Conservation (phyloP, 305 asterid species). For the Coffea humblotiana region DNA sequence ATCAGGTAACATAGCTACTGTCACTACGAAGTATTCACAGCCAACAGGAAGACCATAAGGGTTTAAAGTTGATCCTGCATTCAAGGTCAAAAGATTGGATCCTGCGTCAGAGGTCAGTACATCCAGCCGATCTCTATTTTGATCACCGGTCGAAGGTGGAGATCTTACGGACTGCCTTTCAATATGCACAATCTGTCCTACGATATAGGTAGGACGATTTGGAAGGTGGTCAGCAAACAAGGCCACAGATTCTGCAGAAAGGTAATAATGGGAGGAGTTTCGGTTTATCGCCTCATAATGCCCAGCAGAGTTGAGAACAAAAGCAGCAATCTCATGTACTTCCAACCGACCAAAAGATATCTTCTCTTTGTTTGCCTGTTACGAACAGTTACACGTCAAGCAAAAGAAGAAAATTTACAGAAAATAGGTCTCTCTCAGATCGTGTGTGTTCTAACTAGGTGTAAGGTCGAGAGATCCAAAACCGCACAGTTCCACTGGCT, state of each 20-base stretch:
- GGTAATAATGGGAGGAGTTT: constrained; percentile 67
- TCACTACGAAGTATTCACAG: constrained; percentile 88
- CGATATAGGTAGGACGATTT: constrained; percentile 61
- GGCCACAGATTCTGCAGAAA: constrained; percentile 89
- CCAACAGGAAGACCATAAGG: constrained; percentile 81
- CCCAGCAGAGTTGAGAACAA: constrained; percentile 72
- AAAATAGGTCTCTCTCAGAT: neutral
- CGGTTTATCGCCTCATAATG: constrained; percentile 84
- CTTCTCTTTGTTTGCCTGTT: constrained; percentile 83
- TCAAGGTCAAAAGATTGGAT: constrained; percentile 42
- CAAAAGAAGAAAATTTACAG: neutral
- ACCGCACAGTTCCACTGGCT: neutral
- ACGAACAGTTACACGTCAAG: neutral
- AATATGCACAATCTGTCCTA: constrained; percentile 93
- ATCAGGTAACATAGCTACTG: constrained; percentile 95
- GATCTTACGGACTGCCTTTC: constrained; percentile 67
- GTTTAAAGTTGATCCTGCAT: constrained; percentile 45
- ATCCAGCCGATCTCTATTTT: constrained; percentile 39
- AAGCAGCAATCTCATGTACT: constrained; percentile 88
- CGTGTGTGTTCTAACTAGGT: neutral
- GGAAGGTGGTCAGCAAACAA: constrained; percentile 74
- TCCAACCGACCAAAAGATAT: constrained; percentile 73
- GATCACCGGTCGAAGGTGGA: constrained; percentile 36
- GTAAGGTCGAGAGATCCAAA: neutral
- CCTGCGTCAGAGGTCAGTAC: constrained; percentile 43